These are phyloP conservation scores for Coleophoma crateriformis DNA, from an alignment of 2,329 filamentous ascomycete species.

Conservation along the genomic window DNA sequence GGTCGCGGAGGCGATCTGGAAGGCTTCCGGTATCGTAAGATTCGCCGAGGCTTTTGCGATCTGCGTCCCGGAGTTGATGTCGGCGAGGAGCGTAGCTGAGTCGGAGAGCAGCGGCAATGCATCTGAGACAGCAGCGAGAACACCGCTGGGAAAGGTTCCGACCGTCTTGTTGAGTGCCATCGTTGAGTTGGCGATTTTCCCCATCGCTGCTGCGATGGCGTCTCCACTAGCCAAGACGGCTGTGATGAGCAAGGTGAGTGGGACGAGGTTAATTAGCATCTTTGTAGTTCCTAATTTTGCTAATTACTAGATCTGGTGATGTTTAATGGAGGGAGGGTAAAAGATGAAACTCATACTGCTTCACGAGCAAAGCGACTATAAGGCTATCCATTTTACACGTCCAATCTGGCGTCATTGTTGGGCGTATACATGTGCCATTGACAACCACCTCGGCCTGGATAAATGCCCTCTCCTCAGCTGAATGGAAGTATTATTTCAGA, in stretches of 20 bases:
- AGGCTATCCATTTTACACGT: no score
- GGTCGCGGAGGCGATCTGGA: conserved; percentile 29
- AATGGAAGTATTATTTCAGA: no score
- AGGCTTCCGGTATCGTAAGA: conserved; percentile 31
- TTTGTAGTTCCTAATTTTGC: background rate
- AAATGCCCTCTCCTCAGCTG: no score
- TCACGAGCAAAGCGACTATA: no score
- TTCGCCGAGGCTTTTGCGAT: conserved; percentile 29
- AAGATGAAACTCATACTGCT: no score
- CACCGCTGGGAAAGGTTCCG: conserved; percentile 3
- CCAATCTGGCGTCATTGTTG: no score
- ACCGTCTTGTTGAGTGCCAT: conserved; percentile 14
- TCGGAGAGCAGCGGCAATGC: conserved; percentile 31
- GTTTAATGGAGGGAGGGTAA: no score
- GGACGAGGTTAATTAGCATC: conserved; percentile 13
- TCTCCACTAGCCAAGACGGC: conserved; percentile 17
- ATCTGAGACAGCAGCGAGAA: conserved; percentile 9
- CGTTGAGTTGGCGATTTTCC: conserved; percentile 13
- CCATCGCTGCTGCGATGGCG: conserved; percentile 15
- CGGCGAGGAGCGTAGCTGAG: conserved; percentile 31
- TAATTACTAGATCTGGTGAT: no score
- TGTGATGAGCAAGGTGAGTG: conserved; percentile 9
- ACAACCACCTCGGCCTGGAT: no score
- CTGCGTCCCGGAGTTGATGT: conserved; percentile 32
- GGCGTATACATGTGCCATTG: no score